Conservation (phyloP, 2,329 filamentous ascomycete species). For the Cladosporium sp. region DNA sequence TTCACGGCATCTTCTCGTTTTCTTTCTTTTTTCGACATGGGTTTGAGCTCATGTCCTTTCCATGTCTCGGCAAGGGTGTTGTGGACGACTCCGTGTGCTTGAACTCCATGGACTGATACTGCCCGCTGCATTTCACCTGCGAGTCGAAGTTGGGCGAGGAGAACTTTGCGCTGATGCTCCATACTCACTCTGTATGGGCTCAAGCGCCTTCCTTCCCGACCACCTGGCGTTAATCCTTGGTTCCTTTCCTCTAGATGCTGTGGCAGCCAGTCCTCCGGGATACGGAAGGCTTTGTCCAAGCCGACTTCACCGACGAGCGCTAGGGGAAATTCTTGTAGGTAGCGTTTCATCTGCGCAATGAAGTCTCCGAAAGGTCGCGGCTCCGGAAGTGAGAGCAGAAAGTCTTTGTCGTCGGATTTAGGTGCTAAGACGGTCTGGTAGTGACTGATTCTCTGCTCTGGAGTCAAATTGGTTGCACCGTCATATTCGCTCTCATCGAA, state of each 20-base stretch:
- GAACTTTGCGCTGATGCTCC: slow-evolving; percentile 62
- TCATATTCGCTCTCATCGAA: slow-evolving; percentile 52
- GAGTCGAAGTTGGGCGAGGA: slow-evolving; percentile 64
- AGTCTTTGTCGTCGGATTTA: slow-evolving; percentile 46
- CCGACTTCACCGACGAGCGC: slow-evolving; percentile 75
- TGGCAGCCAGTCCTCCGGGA: slow-evolving; percentile 57
- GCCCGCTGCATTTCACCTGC: slow-evolving; percentile 63
- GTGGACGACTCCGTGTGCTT: slow-evolving; percentile 67
- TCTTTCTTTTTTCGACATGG: slow-evolving; percentile 55
- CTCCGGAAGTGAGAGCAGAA: slow-evolving; percentile 52
- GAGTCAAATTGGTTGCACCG: slow-evolving; percentile 30
- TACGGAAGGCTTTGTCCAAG: slow-evolving; percentile 69
- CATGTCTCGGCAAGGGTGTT: slow-evolving; percentile 61
- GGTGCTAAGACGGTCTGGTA: slow-evolving; percentile 63
- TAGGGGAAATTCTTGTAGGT: slow-evolving; percentile 54
- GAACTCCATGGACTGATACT: slow-evolving; percentile 69
- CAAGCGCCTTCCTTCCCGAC: slow-evolving; percentile 63
- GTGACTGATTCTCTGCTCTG: slow-evolving; percentile 50
- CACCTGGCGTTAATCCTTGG: slow-evolving; percentile 58
- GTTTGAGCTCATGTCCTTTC: slow-evolving; percentile 63
- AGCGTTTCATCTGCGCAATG: slow-evolving; percentile 50
- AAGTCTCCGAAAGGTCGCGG: slow-evolving; percentile 58
- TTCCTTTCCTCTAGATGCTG: slow-evolving; percentile 39
- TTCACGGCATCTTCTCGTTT: slow-evolving; percentile 24
- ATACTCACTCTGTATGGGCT: slow-evolving; percentile 64